phyloP scores from a whole-genome alignment of 495 filamentous ascomycete genomes.

The Talaromyces liani region DNA sequence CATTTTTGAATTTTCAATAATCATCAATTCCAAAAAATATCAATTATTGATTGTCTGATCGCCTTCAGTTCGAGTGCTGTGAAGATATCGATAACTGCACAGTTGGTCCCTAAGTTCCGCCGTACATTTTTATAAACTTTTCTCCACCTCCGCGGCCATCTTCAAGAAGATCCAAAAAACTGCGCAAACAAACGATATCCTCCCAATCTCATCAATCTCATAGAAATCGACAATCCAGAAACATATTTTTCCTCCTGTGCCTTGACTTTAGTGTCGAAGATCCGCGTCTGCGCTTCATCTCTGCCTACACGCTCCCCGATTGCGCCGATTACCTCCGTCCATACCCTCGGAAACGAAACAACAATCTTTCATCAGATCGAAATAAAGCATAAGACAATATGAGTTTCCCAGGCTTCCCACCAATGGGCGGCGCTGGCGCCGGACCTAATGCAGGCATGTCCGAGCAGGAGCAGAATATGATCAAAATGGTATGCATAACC shows the following conservation, averaged over 20 bases:
- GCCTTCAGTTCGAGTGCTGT: neutral
- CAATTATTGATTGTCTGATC: neutral
- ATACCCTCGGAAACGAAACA: neutral
- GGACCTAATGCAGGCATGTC: slow-evolving; percentile 31
- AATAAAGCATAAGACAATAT: slow-evolving; percentile 17
- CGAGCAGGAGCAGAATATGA: slow-evolving; percentile 46
- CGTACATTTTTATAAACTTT: slow-evolving; percentile 16
- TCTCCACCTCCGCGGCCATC: slow-evolving; percentile 1
- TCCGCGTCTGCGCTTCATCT: neutral
- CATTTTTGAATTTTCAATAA: neutral
- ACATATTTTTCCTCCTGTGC: neutral
- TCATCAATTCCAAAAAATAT: neutral
- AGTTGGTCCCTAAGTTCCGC: slow-evolving; percentile 10
- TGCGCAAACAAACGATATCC: neutral
- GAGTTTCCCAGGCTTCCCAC: slow-evolving; percentile 39
- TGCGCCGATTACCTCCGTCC: neutral
- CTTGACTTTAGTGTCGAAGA: neutral
- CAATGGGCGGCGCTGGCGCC: slow-evolving; percentile 19
- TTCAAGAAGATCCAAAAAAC: neutral
- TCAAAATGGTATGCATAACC: slow-evolving; percentile 34
- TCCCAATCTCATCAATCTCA: neutral
- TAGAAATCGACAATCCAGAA: neutral
- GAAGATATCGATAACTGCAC: neutral
- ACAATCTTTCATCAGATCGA: too few relatives aligned
- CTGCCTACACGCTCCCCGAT: neutral